Evolutionary conservation across 1,139 yeast genomes (phyloP).

Genomic region (Yamadazyma mexicana): DNA sequence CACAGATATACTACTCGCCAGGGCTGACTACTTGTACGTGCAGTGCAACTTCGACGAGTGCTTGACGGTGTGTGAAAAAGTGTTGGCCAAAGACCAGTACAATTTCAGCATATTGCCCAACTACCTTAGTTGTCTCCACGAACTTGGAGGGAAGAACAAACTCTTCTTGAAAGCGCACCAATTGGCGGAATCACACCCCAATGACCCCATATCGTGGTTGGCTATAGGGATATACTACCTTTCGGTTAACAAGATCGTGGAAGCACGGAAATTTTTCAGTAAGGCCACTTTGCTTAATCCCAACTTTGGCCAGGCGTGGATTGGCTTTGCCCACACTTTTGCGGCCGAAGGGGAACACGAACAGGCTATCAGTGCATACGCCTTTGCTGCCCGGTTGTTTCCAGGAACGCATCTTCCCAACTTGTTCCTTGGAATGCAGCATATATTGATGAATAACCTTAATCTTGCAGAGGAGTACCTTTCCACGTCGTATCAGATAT

Average conservation of each 20-base stretch:
- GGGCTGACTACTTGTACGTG: slow-evolving; percentile 70
- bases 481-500: slow-evolving; percentile 69
- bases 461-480: slow-evolving; percentile 86
- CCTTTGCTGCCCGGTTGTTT: slow-evolving; percentile 90
- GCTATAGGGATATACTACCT: slow-evolving; percentile 91
- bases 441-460: slow-evolving; percentile 80
- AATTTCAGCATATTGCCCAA: slow-evolving; percentile 76
- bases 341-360: slow-evolving; percentile 98
- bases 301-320: slow-evolving; percentile 94
- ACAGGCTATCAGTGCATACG: slow-evolving; percentile 96
- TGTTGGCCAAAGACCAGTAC: slow-evolving; percentile 63
- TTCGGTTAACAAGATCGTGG: slow-evolving; percentile 68
- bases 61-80: slow-evolving; percentile 66
- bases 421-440: slow-evolving; percentile 94
- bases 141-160: slow-evolving; percentile 79
- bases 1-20: slow-evolving; percentile 65
- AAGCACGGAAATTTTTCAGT: slow-evolving; percentile 84
- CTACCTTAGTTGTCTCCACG: slow-evolving; percentile 83
- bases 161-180: slow-evolving; percentile 82
- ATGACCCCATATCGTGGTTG: slow-evolving; percentile 84
- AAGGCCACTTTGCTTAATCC: slow-evolving; percentile 90
- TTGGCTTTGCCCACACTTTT: slow-evolving; percentile 97
- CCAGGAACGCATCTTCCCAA: slow-evolving; percentile 95
- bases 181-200: slow-evolving; percentile 82
- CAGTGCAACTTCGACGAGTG: slow-evolving; percentile 85